phyloP scores from a whole-genome alignment of 352 stramenopile genomes.

The Pelagophyceae sp. region DNA sequence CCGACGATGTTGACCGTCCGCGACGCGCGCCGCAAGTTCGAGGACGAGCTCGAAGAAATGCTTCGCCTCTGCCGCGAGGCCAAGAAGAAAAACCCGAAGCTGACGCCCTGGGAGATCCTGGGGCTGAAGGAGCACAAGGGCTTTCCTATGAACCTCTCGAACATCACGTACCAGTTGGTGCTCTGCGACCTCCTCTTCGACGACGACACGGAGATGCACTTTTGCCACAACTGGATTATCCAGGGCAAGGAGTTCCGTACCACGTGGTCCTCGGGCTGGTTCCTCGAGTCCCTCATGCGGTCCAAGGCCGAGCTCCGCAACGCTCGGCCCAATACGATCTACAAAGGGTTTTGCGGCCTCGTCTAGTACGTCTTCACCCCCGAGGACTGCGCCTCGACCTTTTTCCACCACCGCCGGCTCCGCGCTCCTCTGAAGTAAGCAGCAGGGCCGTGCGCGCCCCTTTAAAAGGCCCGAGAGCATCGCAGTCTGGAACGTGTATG shows the following conservation, averaged over 20 bases:
- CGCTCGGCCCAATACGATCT: too few species aligned
- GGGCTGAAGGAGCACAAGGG: too few species aligned
- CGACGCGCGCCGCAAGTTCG: neutral
- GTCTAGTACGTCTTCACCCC: too few species aligned
- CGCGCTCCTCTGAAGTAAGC: too few species aligned
- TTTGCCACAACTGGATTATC: neutral
- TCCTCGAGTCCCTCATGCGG: slow-evolving; percentile 3
- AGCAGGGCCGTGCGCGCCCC: too few species aligned
- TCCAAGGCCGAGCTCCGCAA: neutral
- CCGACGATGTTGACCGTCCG: neutral
- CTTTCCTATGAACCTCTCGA: too few species aligned
- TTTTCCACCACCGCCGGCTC: too few species aligned
- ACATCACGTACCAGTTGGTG: neutral
- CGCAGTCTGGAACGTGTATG: too few species aligned
- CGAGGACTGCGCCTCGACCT: too few species aligned
- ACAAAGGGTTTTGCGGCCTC: too few species aligned
- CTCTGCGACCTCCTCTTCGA: neutral
- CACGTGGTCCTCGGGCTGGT: slow-evolving; percentile 5
- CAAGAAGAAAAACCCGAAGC: neutral
- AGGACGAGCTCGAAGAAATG: neutral
- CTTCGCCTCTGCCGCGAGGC: neutral
- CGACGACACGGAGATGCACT: neutral
- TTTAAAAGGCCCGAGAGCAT: too few species aligned
- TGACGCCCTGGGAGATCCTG: too few species aligned
- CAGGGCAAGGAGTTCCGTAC: slow-evolving; percentile 3